Conservation (phyloP, 306 rosid species). For the Prinsepia uniflora region DNA sequence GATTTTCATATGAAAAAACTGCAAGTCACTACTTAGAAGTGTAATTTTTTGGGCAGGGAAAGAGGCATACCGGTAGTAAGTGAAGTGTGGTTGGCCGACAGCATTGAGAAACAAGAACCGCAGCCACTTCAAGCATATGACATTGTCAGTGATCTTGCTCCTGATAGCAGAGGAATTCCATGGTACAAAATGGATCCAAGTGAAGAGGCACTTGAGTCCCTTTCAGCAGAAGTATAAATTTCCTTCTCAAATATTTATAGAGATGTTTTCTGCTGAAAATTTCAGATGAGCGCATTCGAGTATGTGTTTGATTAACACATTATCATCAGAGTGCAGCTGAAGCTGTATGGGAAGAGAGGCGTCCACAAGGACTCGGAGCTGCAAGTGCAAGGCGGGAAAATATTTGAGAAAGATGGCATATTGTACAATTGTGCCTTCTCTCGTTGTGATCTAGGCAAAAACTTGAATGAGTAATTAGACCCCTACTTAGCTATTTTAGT, state of each 20-base stretch:
- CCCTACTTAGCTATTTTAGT: background rate
- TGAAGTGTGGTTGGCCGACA: conserved; percentile 65
- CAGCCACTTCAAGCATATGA: conserved; percentile 83
- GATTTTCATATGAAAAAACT: background rate
- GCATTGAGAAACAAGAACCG: conserved; percentile 72
- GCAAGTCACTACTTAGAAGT: background rate
- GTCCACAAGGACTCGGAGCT: conserved; percentile 64
- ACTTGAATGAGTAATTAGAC: conserved; percentile 60
- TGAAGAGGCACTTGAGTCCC: conserved; percentile 71
- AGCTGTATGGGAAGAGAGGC: conserved; percentile 79
- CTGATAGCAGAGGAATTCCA: conserved; percentile 66
- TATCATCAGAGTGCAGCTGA: conserved; percentile 49
- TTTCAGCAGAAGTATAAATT: conserved; percentile 56
- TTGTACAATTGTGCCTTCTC: conserved; percentile 80
- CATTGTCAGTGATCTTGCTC: conserved; percentile 64
- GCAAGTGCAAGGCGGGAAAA: conserved; percentile 63
- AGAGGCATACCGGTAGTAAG: conserved; percentile 60
- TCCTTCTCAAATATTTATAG: background rate
- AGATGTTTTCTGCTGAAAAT: background rate
- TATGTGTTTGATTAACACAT: background rate
- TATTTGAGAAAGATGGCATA: conserved; percentile 62
- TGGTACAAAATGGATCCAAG: conserved; percentile 80
- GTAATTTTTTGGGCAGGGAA: conserved; percentile 43
- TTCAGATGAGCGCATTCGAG: background rate
- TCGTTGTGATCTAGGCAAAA: conserved; percentile 62